Conservation (phyloP, 495 filamentous ascomycete genomes). For the Umbilicaria muhlenbergii region DNA sequence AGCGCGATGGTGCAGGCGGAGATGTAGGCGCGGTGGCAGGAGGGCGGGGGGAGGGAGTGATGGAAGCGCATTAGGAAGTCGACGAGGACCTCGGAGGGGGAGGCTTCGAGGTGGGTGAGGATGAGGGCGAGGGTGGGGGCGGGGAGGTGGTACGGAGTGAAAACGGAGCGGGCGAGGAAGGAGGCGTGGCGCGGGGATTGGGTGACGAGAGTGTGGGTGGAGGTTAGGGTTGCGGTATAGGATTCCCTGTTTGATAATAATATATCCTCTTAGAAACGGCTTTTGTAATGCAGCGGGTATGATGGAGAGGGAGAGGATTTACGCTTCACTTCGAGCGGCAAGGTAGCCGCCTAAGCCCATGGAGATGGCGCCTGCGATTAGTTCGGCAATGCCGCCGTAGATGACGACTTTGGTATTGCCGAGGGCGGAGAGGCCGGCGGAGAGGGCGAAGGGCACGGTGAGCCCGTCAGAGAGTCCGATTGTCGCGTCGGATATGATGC, state of each 20-base stretch:
- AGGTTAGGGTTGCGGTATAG: conserved; percentile 32
- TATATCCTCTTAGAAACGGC: neutral
- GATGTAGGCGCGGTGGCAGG: conserved; percentile 38
- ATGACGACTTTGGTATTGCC: conserved; percentile 49
- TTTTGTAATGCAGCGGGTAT: too few relatives aligned
- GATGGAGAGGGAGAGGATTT: conserved; percentile 14
- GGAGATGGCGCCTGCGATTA: conserved; percentile 49
- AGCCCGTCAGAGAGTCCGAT: conserved; percentile 46
- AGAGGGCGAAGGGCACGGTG: conserved; percentile 44
- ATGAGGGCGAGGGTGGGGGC: conserved; percentile 27
- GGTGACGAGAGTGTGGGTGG: conserved; percentile 20
- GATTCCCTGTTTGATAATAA: conserved; percentile 27
- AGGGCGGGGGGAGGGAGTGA: conserved; percentile 33
- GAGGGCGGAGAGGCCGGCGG: conserved; percentile 38
- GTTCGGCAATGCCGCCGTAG: conserved; percentile 51
- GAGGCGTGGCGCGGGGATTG: conserved; percentile 17
- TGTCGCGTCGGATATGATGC: conserved; percentile 41
- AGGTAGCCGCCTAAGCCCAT: conserved; percentile 57
- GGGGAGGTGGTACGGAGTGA: conserved; percentile 39
- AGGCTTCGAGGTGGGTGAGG: conserved; percentile 27
- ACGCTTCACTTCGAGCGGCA: conserved; percentile 56
- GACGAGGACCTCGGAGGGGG: conserved; percentile 24
- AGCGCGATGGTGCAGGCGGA: conserved; percentile 38
- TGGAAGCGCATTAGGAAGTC: conserved; percentile 37
- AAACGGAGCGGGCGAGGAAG: conserved; percentile 31